Percentiles rank a stretch among this genome's conserved stretches.
Conservation (phyloP, 352 stramenopile species). For the Globisporangium cederbergense region DNA sequence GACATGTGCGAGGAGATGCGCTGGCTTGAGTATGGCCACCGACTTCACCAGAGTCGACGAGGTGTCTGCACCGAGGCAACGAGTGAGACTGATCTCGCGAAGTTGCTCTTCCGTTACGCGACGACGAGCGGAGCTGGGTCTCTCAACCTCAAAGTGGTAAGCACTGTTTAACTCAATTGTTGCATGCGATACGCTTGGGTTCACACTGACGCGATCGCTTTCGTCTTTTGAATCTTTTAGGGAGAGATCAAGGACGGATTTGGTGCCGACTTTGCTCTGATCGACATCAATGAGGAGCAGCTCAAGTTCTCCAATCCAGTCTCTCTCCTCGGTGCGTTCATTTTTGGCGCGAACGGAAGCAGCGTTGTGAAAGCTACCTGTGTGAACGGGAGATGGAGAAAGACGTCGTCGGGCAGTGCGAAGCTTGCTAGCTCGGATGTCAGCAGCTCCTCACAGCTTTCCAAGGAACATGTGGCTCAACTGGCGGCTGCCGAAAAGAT, state of each 20-base stretch:
- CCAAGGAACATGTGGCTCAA: slow-evolving; percentile 42
- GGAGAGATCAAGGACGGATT: slow-evolving; percentile 65
- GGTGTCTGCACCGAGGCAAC: slow-evolving; percentile 60
- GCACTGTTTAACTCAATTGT: not conserved
- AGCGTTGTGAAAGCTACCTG: slow-evolving; percentile 71
- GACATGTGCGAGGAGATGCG: slow-evolving; percentile 86
- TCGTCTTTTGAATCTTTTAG: slow-evolving; percentile 20
- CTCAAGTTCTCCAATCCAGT: slow-evolving; percentile 56
- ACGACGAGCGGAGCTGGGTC: slow-evolving; percentile 64
- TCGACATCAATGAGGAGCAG: slow-evolving; percentile 69
- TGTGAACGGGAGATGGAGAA: slow-evolving; percentile 69
- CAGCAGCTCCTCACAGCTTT: slow-evolving; percentile 18
- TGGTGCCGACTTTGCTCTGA: slow-evolving; percentile 63
- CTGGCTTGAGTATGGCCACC: slow-evolving; percentile 74
- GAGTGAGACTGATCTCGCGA: slow-evolving; percentile 51
- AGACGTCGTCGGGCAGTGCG: slow-evolving; percentile 23
- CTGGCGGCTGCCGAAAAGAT: slow-evolving; percentile 45
- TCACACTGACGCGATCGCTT: not conserved
- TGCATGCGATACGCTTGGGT: not conserved
- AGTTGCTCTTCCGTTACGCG: slow-evolving; percentile 63
- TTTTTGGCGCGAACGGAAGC: slow-evolving; percentile 67
- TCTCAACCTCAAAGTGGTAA: slow-evolving; percentile 66
- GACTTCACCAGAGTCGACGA: slow-evolving; percentile 57
- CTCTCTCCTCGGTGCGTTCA: slow-evolving; percentile 62
- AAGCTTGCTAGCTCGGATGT: not conserved